These are phyloP conservation scores for Conoideocrella luteorostrata DNA, from an alignment of 2,329 filamentous ascomycete species.

Conservation along the genomic window DNA sequence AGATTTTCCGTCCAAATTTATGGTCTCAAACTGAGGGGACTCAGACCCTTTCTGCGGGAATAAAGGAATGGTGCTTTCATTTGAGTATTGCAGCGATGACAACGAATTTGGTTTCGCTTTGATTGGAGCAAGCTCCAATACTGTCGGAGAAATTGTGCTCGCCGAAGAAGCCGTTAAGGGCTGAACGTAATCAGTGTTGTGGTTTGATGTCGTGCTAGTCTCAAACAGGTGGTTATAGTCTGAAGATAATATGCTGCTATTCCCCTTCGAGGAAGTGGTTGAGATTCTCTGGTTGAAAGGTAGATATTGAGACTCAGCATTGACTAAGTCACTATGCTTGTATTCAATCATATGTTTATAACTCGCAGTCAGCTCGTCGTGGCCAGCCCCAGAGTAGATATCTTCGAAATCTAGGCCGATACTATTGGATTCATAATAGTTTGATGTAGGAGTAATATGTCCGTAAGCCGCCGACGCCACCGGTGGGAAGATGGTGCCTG, in stretches of 20 bases:
- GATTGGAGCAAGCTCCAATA: slow-evolving; percentile 26
- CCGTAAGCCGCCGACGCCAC: slow-evolving; percentile 34
- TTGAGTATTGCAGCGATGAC: slow-evolving; percentile 33
- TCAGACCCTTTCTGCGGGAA: slow-evolving; percentile 26
- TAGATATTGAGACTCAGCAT: slow-evolving; percentile 27
- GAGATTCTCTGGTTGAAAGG: slow-evolving; percentile 25
- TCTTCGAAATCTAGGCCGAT: slow-evolving; percentile 32
- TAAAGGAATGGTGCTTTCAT: slow-evolving; percentile 35
- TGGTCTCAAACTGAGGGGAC: slow-evolving; percentile 23
- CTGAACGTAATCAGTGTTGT: slow-evolving; percentile 29
- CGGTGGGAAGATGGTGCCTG: slow-evolving; percentile 33
- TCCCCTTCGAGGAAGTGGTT: slow-evolving; percentile 30
- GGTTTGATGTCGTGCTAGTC: slow-evolving; percentile 26
- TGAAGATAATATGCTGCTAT: slow-evolving; percentile 25
- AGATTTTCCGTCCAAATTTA: slow-evolving; percentile 31
- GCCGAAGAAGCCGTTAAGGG: slow-evolving; percentile 29
- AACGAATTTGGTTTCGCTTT: slow-evolving; percentile 33
- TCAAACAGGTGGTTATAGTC: slow-evolving; percentile 34
- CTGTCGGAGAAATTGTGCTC: slow-evolving; percentile 27
- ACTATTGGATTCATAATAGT: slow-evolving; percentile 36
- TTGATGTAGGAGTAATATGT: slow-evolving; percentile 37
- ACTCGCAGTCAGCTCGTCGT: slow-evolving; percentile 30
- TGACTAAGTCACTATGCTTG: slow-evolving; percentile 26
- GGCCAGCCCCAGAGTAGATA: slow-evolving; percentile 20
- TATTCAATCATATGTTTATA: slow-evolving; percentile 26